Conservation (phyloP, 2,329 filamentous ascomycete genomes). For the Scytalidium sp. region DNA sequence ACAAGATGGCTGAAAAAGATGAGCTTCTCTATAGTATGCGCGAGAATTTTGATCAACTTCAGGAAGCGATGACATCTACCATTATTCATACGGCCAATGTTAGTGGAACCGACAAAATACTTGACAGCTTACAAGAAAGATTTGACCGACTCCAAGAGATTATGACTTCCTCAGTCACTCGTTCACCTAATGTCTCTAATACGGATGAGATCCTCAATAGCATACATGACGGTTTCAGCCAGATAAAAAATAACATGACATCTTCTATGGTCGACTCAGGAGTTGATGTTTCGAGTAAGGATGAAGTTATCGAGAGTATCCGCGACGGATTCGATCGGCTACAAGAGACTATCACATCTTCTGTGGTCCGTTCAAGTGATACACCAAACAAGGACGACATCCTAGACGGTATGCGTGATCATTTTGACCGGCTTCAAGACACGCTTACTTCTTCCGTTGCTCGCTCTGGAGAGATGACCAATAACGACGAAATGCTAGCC, state of each 20-base stretch:
- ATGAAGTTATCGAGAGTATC: constrained; percentile 73
- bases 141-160: constrained; percentile 59
- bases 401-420: constrained; percentile 68
- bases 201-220: constrained; percentile 69
- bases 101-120: background rate
- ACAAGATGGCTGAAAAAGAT: constrained; percentile 49
- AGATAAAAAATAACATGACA: constrained; percentile 55
- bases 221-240: constrained; percentile 63
- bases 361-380: constrained; percentile 43
- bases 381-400: constrained; percentile 61
- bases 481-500: constrained; percentile 66
- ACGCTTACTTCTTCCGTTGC: constrained; percentile 49
- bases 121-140: constrained; percentile 40
- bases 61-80: background rate
- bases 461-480: constrained; percentile 38
- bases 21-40: constrained; percentile 55
- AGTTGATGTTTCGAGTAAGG: constrained; percentile 67
- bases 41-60: background rate
- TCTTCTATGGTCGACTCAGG: constrained; percentile 45
- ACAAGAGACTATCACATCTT: constrained; percentile 52
- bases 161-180: constrained; percentile 48
- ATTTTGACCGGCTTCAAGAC: constrained; percentile 54
- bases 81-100: background rate
- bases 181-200: constrained; percentile 40
- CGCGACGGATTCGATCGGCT: constrained; percentile 62